These are phyloP conservation scores for Ceratocystis papillata DNA, from an alignment of 2,329 filamentous ascomycete genomes.

Conservation along the genomic window DNA sequence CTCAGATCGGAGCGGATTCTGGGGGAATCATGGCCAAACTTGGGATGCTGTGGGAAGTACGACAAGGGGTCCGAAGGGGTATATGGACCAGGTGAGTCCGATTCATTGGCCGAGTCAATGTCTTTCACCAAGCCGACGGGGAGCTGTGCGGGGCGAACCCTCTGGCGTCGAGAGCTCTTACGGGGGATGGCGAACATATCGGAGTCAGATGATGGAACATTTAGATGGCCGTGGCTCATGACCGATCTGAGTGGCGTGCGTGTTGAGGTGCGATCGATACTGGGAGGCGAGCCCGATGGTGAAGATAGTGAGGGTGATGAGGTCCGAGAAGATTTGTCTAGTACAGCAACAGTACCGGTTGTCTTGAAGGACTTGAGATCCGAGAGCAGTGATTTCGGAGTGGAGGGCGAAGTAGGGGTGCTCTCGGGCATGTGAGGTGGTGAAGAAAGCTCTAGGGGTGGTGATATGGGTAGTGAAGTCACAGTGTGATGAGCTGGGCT, in stretches of 20 bases:
- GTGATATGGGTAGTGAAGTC: constrained; percentile 14
- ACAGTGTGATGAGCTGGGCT: constrained; percentile 21
- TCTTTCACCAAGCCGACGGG: constrained; percentile 13
- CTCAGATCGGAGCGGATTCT: constrained; percentile 18
- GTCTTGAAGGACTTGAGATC: constrained; percentile 11
- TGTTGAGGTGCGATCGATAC: background rate
- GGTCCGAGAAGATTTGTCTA: background rate
- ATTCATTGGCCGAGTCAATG: constrained; percentile 21
- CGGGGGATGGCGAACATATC: constrained; percentile 20
- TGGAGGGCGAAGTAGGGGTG: background rate
- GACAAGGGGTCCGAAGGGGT: constrained; percentile 16
- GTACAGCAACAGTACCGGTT: background rate
- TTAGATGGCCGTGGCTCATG: constrained; percentile 18
- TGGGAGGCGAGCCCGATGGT: background rate
- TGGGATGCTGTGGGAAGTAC: constrained; percentile 10
- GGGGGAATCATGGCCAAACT: constrained; percentile 6
- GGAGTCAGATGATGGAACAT: constrained; percentile 2
- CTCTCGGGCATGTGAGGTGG: background rate
- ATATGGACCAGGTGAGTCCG: constrained; percentile 15
- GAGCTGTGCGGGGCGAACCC: constrained; percentile 8
- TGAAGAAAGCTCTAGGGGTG: background rate
- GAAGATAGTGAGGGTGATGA: background rate
- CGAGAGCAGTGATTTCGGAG: background rate
- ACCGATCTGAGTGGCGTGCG: constrained; percentile 12
- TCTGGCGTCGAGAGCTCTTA: constrained; percentile 21